Percentiles rank a stretch among this genome's conserved stretches.
Conservation (phyloP, 148 eudicot species). For the Arbutus unedo region DNA sequence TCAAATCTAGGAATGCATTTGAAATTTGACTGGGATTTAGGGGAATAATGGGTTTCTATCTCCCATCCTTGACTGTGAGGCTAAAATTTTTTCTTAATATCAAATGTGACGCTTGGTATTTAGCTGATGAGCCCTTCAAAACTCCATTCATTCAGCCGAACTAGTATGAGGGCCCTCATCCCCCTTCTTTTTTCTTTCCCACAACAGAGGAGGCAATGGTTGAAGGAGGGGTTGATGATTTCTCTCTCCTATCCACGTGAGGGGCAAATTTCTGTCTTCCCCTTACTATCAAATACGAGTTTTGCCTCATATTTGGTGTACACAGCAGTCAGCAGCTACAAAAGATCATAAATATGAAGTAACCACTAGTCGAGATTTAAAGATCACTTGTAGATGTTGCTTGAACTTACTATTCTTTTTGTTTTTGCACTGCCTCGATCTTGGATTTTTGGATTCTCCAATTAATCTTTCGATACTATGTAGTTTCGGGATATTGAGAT, state of each 20-base stretch:
- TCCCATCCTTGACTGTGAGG: background rate
- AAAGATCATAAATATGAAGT: background rate
- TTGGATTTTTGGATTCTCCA: background rate
- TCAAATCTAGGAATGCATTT: background rate
- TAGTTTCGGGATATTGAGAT: background rate
- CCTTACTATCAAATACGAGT: background rate
- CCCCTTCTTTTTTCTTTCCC: background rate
- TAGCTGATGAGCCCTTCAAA: background rate
- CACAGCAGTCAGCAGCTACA: background rate
- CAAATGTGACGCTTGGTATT: background rate
- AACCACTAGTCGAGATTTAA: background rate
- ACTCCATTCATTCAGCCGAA: background rate
- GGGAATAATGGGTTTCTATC: background rate
- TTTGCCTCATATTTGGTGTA: background rate
- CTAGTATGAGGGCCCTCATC: background rate
- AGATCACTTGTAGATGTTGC: background rate
- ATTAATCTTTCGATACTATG: slow-evolving; percentile 3
- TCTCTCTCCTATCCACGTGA: background rate
- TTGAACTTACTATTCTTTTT: background rate
- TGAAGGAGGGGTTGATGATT: background rate
- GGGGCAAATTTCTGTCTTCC: background rate
- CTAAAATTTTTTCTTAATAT: background rate
- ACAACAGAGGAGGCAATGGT: background rate
- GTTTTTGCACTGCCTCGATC: background rate
- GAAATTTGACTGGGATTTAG: background rate